phyloP scores from a whole-genome alignment of 2,329 filamentous ascomycete species.

The Neonectria hederae region DNA sequence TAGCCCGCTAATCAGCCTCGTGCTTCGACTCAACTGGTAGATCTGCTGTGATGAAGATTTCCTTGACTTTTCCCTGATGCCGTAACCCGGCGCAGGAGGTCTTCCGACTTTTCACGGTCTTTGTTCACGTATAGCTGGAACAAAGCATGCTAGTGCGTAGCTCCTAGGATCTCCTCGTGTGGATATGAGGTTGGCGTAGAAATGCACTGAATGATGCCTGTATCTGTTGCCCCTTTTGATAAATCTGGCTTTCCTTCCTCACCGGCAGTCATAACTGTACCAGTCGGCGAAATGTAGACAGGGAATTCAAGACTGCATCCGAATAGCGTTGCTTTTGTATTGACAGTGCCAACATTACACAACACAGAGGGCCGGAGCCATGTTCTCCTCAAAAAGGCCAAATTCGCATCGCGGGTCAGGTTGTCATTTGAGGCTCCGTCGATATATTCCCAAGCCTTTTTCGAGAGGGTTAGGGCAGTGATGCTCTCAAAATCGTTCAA shows the following conservation, averaged over 20 bases:
- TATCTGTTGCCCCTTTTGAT: slow-evolving; percentile 9
- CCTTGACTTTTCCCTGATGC: slow-evolving; percentile 16
- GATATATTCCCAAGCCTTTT: slow-evolving; percentile 41
- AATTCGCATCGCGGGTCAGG: slow-evolving; percentile 38
- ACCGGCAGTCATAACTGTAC: slow-evolving; percentile 56
- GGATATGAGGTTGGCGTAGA: slow-evolving; percentile 21
- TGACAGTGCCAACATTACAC: slow-evolving; percentile 27
- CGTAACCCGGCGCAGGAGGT: slow-evolving; percentile 1
- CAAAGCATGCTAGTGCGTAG: slow-evolving; percentile 6
- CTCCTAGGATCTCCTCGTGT: slow-evolving; percentile 19
- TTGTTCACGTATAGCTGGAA: slow-evolving; percentile 30
- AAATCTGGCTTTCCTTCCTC: slow-evolving; percentile 43
- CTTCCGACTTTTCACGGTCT: slow-evolving; percentile 18
- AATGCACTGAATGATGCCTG: slow-evolving; percentile 19
- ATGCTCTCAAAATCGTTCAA: slow-evolving; percentile 40
- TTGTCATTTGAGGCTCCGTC: slow-evolving; percentile 38
- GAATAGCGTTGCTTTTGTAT: slow-evolving; percentile 28
- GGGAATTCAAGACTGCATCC: slow-evolving; percentile 34
- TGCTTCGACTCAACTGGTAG: slow-evolving; percentile 22
- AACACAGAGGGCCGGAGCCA: slow-evolving; percentile 40
- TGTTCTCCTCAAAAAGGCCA: slow-evolving; percentile 28
- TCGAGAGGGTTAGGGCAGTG: slow-evolving; percentile 23
- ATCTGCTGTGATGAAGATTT: slow-evolving; percentile 25
- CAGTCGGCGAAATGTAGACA: slow-evolving; percentile 50
- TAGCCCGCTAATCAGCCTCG: slow-evolving; percentile 23